Evolutionary conservation across 192 early-diverging fungal species (phyloP), one percentile per base, ranked within the genome.

Genomic region (Coemansia sp.): DNA sequence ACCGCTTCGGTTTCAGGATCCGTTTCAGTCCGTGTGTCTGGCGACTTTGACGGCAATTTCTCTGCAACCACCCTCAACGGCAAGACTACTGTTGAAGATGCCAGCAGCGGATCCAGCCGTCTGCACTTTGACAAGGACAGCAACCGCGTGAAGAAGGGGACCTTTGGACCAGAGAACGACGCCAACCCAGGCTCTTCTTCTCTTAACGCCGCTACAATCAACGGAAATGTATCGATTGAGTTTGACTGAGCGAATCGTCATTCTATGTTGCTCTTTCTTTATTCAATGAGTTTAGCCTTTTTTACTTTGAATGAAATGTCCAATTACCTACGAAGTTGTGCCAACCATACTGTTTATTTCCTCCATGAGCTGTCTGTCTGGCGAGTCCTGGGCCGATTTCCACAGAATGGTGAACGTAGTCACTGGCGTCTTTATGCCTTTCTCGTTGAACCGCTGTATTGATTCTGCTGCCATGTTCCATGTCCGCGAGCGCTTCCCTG

Each of bases 41-140:
- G 76, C 21, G 73, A 73, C 5, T 83, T 83, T 67, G 73, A 75
- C 23, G 81, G 81, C 38, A 52, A 66, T 10, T 83, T 83, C 60
- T 41, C 38, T 38, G 73, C 73, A 12, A 69, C 69, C 67, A 63
- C 76, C 14, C 62, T 83, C 58, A 67, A 45, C 38, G 76, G 72
- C 21, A 44, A 66, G 21, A 69, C 73, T 51, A 72, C 66, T 26
- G 70, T 83, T 34, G 76, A 83, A 62, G 81, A 83, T 65, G 68
- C 45, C 48, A 82, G 79, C 68, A 76, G 72, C 59, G 81, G 81
- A 23, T 66, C 66, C 59, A 73, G 60, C 69, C 81, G 76, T 59
- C 63, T 83, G 76, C 81, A 75, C 72, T 83, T 83, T 76, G 72
- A 75, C 81, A 78, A 72, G 63, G 66, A 83, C 67, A 41, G 61